Evolutionary conservation across 345 rosid species (phyloP).

Genomic region (Boechera stricta): DNA sequence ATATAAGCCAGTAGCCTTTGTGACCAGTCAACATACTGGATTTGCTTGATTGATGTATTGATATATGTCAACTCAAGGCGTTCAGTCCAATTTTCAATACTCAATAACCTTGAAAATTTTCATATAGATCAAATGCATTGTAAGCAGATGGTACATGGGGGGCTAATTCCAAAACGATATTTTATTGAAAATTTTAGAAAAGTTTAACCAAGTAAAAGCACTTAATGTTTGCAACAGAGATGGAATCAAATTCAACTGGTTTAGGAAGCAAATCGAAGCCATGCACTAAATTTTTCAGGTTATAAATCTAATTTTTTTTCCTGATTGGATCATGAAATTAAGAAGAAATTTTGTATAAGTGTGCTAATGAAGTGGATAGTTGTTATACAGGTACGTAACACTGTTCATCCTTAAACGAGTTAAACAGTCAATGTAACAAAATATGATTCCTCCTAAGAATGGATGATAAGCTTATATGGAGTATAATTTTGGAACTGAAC

Average conservation of each 20-base stretch:
- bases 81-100: background rate
- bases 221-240: conserved; percentile 89
- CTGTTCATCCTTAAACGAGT: conserved; percentile 34
- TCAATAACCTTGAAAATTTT: too few relatives aligned
- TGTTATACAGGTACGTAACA: conserved; percentile 27
- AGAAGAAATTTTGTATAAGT: conserved; percentile 16
- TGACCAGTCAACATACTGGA: conserved; percentile 10
- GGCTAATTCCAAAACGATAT: conserved; percentile 1
- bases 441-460: conserved; percentile 8
- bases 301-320: conserved; percentile 37
- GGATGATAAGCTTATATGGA: conserved; percentile 24
- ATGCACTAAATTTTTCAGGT: conserved; percentile 99
- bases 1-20: conserved; percentile 6
- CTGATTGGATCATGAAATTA: conserved; percentile 18
- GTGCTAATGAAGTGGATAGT: conserved; percentile 28
- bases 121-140: background rate
- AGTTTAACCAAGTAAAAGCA: conserved; percentile 28
- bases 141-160: background rate
- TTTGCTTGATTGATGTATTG: conserved; percentile 8
- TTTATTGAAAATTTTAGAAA: conserved; percentile 2
- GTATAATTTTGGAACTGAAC: conserved; percentile 14
- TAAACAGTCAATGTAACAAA: conserved; percentile 26
- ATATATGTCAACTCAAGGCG: conserved; percentile 25
- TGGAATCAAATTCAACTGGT: conserved; percentile 85
- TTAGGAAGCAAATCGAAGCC: conserved; percentile 99